Evolutionary conservation across 805 yeast genomes (phyloP).

Genomic region (Saturnispora gosingensis): DNA sequence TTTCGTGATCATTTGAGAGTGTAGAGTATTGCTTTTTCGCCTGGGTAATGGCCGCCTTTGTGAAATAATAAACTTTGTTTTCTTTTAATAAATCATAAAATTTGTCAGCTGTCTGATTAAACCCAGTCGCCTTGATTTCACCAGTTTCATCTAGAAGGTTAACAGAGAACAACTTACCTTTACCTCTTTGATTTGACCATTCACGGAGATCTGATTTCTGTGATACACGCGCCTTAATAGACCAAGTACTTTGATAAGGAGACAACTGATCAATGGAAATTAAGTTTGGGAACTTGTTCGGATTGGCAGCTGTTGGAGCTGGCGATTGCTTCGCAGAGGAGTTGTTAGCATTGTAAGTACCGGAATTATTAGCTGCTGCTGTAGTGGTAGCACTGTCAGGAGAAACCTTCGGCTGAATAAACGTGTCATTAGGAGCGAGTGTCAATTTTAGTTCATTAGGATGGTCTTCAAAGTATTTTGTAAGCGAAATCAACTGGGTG

Average conservation of each 20-base stretch:
- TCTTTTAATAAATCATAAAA: slow-evolving; percentile 71
- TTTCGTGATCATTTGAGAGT: slow-evolving; percentile 81
- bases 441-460: slow-evolving; percentile 30
- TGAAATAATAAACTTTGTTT: slow-evolving; percentile 79
- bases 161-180: slow-evolving; percentile 82
- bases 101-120: slow-evolving; percentile 77
- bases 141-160: slow-evolving; percentile 90
- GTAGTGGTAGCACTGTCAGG: not conserved
- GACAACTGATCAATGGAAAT: slow-evolving; percentile 80
- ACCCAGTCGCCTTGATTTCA: slow-evolving; percentile 93
- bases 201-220: slow-evolving; percentile 80
- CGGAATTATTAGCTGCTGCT: not conserved
- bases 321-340: not conserved
- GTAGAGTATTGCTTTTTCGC: slow-evolving; percentile 82
- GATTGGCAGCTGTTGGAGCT: slow-evolving; percentile 8
- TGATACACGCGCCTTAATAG: slow-evolving; percentile 86
- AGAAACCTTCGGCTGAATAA: not conserved
- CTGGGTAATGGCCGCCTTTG: slow-evolving; percentile 70
- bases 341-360: not conserved
- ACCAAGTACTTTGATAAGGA: slow-evolving; percentile 87
- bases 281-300: slow-evolving; percentile 30
- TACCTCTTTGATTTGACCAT: slow-evolving; percentile 80
- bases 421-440: not conserved
- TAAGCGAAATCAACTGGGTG: slow-evolving; percentile 27
- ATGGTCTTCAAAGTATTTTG: slow-evolving; percentile 48